Evolutionary conservation across 371 early-diverging fungal species (phyloP).

Genomic region (Mucor ambiguus): DNA sequence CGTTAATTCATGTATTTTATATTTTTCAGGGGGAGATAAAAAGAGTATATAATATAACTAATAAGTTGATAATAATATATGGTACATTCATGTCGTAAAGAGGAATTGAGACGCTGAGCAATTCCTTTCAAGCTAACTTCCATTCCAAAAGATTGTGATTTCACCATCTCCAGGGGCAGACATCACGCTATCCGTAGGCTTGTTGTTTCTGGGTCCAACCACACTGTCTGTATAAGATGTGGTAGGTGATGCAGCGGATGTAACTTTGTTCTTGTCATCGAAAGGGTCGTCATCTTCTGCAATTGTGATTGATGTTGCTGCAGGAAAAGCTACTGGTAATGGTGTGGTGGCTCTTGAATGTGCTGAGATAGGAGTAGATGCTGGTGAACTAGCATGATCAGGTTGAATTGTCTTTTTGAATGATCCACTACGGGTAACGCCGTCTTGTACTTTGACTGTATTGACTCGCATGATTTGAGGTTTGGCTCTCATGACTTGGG

Average conservation of each 20-base stretch:
- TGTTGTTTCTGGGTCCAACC: not conserved
- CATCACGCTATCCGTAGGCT: slow-evolving; percentile 37
- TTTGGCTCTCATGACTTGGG: slow-evolving; percentile 46
- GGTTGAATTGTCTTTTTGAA: slow-evolving; percentile 23
- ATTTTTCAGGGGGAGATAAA: no score
- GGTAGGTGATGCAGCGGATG: not conserved
- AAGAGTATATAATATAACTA: no score
- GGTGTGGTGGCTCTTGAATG: not conserved
- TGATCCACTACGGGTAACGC: slow-evolving; percentile 37
- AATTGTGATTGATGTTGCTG: slow-evolving; percentile 7
- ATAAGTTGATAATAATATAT: not conserved
- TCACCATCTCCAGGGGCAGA: slow-evolving; percentile 52
- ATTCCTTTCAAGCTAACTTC: slow-evolving; percentile 13
- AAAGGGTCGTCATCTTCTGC: slow-evolving; percentile 14
- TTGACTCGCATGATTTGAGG: slow-evolving; percentile 53
- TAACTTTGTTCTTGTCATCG: slow-evolving; percentile 37
- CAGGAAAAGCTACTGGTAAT: not conserved
- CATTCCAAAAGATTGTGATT: slow-evolving; percentile 54
- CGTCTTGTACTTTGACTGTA: slow-evolving; percentile 32
- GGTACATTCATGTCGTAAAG: not conserved
- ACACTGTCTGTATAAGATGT: not conserved
- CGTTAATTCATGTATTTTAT: no score
- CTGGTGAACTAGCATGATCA: not conserved
- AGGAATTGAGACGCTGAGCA: not conserved
- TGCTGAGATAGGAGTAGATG: not conserved